Conservation (phyloP, 345 rosid species). For the Boechera retrofracta region DNA sequence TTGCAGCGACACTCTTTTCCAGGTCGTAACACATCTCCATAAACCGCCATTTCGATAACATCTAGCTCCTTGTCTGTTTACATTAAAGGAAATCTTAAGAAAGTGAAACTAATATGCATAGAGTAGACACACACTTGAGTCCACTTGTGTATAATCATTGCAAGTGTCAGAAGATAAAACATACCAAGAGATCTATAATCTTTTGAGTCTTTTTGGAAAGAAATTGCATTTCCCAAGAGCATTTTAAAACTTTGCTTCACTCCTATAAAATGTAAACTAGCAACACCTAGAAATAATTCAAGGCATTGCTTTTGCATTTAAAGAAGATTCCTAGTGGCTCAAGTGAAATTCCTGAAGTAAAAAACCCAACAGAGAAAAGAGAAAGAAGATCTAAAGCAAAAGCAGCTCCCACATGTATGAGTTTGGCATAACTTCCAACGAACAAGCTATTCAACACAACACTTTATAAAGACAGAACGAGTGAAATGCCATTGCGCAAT, state of each 20-base stretch:
- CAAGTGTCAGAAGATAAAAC: conserved; percentile 1
- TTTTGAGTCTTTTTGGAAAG: conserved; percentile 29
- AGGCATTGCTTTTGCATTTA: conserved; percentile 9
- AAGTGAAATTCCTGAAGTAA: conserved; percentile 20
- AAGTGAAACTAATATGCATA: conserved; percentile 4
- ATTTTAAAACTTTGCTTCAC: conserved; percentile 33
- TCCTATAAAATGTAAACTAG: conserved; percentile 29
- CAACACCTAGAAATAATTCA: conserved; percentile 13
- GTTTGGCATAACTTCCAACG: conserved; percentile 16
- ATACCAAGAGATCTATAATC: neutral
- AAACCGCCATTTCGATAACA: conserved; percentile 95
- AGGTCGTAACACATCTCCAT: conserved; percentile 86
- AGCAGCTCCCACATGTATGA: conserved; percentile 38
- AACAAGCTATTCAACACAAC: conserved; percentile 18
- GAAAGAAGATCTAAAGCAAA: conserved; percentile 39
- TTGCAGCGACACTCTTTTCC: conserved; percentile 94
- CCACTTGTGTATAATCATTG: conserved; percentile 22
- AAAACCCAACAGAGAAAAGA: conserved; percentile 14
- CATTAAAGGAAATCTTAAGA: neutral
- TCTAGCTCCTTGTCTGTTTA: conserved; percentile 86
- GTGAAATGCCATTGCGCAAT: neutral
- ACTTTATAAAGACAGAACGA: neutral
- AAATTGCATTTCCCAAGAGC: conserved; percentile 30
- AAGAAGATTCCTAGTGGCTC: conserved; percentile 41
- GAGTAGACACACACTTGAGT: neutral